These are phyloP conservation scores for Mucor circinelloides DNA, from an alignment of 371 early-diverging fungal species.

Conservation along the genomic window DNA sequence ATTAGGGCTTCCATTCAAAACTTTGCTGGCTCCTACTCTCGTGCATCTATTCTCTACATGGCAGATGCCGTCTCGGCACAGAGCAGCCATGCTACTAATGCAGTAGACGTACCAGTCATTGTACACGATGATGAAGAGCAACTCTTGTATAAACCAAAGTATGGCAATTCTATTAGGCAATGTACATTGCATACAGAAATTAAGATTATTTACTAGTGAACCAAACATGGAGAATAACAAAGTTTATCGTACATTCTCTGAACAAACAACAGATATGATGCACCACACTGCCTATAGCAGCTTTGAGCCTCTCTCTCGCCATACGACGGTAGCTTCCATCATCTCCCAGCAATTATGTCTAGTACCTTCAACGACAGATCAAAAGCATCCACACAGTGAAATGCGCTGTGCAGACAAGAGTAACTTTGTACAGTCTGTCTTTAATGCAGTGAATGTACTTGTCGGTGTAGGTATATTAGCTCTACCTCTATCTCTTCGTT, in stretches of 20 bases:
- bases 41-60: constrained; percentile 40
- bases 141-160: background rate
- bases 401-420: background rate
- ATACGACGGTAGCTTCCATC: constrained; percentile 23
- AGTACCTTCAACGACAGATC: background rate
- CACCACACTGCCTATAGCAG: background rate
- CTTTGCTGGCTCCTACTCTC: constrained; percentile 48
- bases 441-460: constrained; percentile 64
- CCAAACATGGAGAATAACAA: background rate
- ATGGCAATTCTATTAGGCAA: background rate
- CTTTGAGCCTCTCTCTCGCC: constrained; percentile 25
- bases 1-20: constrained; percentile 28
- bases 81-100: background rate
- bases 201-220: background rate
- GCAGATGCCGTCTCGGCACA: constrained; percentile 35
- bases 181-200: background rate
- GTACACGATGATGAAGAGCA: constrained; percentile 13
- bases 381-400: constrained; percentile 9
- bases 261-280: constrained; percentile 6
- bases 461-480: constrained; percentile 63
- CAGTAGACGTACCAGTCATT: background rate
- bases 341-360: constrained; percentile 12
- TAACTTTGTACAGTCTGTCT: constrained; percentile 49
- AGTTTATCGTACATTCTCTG: constrained; percentile 16
- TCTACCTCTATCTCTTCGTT: constrained; percentile 33